Evolutionary conservation across 2,329 filamentous ascomycete genomes (phyloP).

Genomic region (Fusarium newnesense): DNA sequence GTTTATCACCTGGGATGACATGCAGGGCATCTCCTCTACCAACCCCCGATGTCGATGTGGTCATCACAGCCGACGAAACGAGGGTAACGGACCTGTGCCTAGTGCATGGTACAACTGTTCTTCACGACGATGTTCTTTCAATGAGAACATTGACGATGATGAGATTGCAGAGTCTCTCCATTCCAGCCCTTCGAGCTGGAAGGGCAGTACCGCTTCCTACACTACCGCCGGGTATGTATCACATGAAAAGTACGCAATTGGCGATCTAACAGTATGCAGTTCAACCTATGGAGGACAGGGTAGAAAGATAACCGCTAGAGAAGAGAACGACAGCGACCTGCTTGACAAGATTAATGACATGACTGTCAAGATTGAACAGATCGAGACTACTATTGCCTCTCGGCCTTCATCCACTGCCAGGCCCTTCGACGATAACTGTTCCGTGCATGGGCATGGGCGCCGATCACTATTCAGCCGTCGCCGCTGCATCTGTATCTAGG

Average conservation of each 20-base stretch:
- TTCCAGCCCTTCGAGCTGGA: neutral
- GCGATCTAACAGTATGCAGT: neutral
- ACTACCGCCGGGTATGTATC: neutral
- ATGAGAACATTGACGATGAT: neutral
- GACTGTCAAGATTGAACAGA: neutral
- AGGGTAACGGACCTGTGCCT: neutral
- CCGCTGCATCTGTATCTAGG: neutral
- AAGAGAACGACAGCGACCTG: neutral
- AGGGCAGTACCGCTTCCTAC: neutral
- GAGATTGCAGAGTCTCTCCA: neutral
- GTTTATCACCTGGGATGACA: neutral
- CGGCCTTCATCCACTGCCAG: accelerated
- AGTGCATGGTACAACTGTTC: neutral
- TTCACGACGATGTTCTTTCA: neutral
- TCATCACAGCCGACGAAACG: neutral
- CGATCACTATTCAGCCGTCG: neutral
- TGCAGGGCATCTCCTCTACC: accelerated
- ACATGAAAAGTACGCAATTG: accelerated
- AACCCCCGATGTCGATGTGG: neutral
- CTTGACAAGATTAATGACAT: neutral
- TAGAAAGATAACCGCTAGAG: neutral
- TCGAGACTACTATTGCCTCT: neutral
- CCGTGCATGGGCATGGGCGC: neutral
- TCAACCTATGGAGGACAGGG: neutral
- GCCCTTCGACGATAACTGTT: neutral